These are phyloP conservation scores for Colletotrichum sublineola DNA, from an alignment of 2,329 filamentous ascomycete species.

Conservation along the genomic window DNA sequence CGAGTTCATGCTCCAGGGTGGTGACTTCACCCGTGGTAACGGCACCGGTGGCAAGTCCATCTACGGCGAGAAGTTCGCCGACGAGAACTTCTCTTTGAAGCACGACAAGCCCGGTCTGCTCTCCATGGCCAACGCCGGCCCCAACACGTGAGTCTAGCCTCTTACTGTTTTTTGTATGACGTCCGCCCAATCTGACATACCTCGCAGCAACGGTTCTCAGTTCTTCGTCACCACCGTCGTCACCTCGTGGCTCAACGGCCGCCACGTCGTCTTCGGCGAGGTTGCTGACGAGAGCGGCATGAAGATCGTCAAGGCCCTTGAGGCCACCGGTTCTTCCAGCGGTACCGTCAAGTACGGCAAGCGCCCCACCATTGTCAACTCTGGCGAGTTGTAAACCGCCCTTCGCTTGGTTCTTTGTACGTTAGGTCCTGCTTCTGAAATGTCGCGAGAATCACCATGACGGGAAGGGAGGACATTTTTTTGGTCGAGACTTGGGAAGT, in stretches of 20 bases:
- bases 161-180: not conserved
- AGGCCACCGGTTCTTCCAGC: constrained; percentile 69
- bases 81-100: constrained; percentile 88
- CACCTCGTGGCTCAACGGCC: constrained; percentile 86
- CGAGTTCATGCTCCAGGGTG: constrained; percentile 95
- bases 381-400: constrained; percentile 62
- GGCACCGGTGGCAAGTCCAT: constrained; percentile 94
- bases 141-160: constrained; percentile 79
- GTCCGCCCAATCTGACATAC: constrained; percentile 47
- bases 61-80: constrained; percentile 93
- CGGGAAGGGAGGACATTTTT: constrained; percentile 12
- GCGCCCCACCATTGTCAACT: constrained; percentile 70
- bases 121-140: constrained; percentile 96
- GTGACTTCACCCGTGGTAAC: constrained; percentile 94
- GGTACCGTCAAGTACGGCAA: constrained; percentile 69
- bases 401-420: constrained; percentile 43
- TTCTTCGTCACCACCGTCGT: constrained; percentile 97
- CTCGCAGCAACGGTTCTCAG: constrained; percentile 91
- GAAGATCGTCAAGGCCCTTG: constrained; percentile 70
- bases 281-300: constrained; percentile 67
- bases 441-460: constrained; percentile 26
- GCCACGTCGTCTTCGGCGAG: constrained; percentile 89
- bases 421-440: constrained; percentile 33
- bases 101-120: constrained; percentile 83
- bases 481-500: constrained; percentile 33